Base-by-base conservation (phyloP, 192 early-diverging fungal genomes). In the Irineochytrium annulatum region DNA sequence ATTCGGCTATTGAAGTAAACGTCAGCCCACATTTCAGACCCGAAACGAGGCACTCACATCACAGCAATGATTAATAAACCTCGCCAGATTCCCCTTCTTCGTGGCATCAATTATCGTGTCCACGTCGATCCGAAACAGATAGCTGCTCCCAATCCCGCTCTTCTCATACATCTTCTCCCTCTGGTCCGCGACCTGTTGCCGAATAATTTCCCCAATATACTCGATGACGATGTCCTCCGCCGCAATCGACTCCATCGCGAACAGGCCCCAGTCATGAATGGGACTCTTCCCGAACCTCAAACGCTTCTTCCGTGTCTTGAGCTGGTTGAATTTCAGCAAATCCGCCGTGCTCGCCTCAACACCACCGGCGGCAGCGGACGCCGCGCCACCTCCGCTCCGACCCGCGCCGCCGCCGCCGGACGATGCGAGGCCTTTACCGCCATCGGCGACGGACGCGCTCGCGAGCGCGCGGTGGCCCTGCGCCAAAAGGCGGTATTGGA, bases 241-340 rank as follows among this genome's bases (percentile, higher is more conserved):
- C 62, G 89, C 87, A 57, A 99, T 97, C n/a, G 80, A 82, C 69
- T 96, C 94, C 55, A 86, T 78, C 3, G 97, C 92, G 86, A 95
- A 99, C 60, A 98, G 73, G 0, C 97, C 97, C 94, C 91, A 96
- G 75, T 97, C 92, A 73, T 99, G 97, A 67, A 99, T 99, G 17
- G 85, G 79, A n/a, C 86, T 89, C 66, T 90, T 90, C 2, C 88
- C 91, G 71, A 99, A 97, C 31, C 84, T 83, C 33, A 99, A 82
- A 46, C 88, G 78, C 71, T 96, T 95, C 57, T 89, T 91, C 3
- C 94, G 87, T 19, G 81, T 82, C 63, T 94, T 94, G 51, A 99
- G 86, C 74, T 94, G 92, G 58, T 92, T 92, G 70, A 95, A 96
- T 59, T 90, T 88, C 56, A 92, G 71, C 2, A 89, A 77, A 70